These are phyloP conservation scores for Corynespora cassiicola DNA, from an alignment of 2,329 filamentous ascomycete species.

Conservation along the genomic window DNA sequence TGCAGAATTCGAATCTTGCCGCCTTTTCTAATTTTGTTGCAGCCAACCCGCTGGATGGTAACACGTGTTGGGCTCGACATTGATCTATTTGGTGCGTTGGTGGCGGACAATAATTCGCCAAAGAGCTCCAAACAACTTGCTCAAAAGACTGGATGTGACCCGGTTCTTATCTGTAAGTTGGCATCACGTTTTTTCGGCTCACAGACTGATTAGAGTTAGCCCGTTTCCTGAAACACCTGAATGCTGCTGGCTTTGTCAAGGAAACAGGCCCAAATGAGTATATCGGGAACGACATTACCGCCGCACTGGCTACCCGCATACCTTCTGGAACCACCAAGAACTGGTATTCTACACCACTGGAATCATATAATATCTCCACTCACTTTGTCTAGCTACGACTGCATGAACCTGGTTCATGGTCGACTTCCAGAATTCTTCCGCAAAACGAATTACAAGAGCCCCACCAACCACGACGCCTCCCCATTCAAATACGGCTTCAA, in stretches of 20 bases:
- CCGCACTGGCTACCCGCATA: slow-evolving; percentile 1
- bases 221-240: slow-evolving; percentile 9
- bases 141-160: slow-evolving; percentile 4
- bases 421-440: slow-evolving; percentile 17
- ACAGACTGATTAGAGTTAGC: slow-evolving; percentile 4
- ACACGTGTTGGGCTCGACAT: slow-evolving; percentile 7
- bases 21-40: background rate
- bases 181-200: background rate
- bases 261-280: slow-evolving; percentile 11
- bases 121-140: slow-evolving; percentile 8
- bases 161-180: slow-evolving; percentile 2
- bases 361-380: background rate
- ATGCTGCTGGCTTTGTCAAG: slow-evolving; percentile 5
- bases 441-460: slow-evolving; percentile 12
- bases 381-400: slow-evolving; percentile 2
- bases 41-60: slow-evolving; percentile 8
- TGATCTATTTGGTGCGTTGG: slow-evolving; percentile 8
- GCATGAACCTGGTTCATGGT: slow-evolving; percentile 1
- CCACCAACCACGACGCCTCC: slow-evolving; percentile 9
- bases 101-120: slow-evolving; percentile 6
- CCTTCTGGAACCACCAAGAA: slow-evolving; percentile 6
- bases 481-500: slow-evolving; percentile 8
- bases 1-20: background rate
- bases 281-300: slow-evolving; percentile 6
- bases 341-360: slow-evolving; percentile 7